phyloP scores from a whole-genome alignment of 139 green algal species.

The Tetradesmus obliquus region DNA sequence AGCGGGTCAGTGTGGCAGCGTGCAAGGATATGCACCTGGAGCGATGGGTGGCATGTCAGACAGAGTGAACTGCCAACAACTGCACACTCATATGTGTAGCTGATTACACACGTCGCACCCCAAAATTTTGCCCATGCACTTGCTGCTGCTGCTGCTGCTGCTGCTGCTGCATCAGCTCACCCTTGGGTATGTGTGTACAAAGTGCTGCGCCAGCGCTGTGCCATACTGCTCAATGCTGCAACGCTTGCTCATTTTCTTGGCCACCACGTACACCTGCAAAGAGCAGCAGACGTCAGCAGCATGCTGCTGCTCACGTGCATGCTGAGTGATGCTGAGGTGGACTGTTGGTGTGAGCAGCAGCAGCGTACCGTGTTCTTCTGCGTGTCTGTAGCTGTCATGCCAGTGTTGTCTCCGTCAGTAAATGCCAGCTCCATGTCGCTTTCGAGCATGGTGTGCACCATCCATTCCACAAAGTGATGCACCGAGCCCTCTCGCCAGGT shows the following conservation, averaged over 20 bases:
- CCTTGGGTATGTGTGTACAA: slow-evolving; percentile 85
- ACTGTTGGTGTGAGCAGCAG: neutral
- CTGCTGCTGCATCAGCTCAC: slow-evolving; percentile 30
- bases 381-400: slow-evolving; percentile 92
- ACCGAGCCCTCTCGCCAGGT: slow-evolving; percentile 80
- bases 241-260: slow-evolving; percentile 73
- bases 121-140: no score
- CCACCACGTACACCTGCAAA: slow-evolving; percentile 84
- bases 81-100: no score
- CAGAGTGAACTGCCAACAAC: no score
- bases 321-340: neutral
- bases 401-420: slow-evolving; percentile 75
- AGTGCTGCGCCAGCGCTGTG: slow-evolving; percentile 86
- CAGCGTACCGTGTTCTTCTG: slow-evolving; percentile 90
- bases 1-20: neutral
- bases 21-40: neutral
- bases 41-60: neutral
- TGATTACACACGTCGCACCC: no score
- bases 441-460: slow-evolving; percentile 85
- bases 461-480: slow-evolving; percentile 91
- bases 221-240: slow-evolving; percentile 91
- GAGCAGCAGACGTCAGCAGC: neutral
- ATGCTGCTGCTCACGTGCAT: neutral
- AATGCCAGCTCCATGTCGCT: slow-evolving; percentile 89
- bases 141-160: neutral